Percentiles rank a stretch among this genome's conserved stretches.
These are phyloP conservation scores for Podila epicladia DNA, from an alignment of 192 early-diverging fungal species.

Conservation along the genomic window DNA sequence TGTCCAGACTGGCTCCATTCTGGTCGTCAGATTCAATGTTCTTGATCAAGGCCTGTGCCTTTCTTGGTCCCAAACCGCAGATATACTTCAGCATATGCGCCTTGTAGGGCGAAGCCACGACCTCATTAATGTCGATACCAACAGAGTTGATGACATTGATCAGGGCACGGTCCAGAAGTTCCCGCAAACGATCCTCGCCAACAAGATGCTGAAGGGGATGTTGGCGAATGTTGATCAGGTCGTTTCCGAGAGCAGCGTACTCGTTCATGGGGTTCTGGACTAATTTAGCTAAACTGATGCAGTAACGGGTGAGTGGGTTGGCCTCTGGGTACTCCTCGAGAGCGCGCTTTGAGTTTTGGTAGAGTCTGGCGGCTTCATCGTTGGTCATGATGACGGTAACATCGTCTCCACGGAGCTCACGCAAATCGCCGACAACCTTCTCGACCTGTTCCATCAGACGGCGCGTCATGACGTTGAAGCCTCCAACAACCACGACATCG, in stretches of 20 bases:
- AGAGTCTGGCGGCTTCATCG: constrained; percentile 91
- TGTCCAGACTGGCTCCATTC: constrained; percentile 44
- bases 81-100: constrained; percentile 86
- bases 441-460: constrained; percentile 77
- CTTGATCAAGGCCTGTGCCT: constrained; percentile 81
- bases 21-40: constrained; percentile 62
- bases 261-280: constrained; percentile 85
- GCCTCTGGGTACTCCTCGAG: constrained; percentile 74
- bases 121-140: constrained; percentile 93
- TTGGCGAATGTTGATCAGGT: constrained; percentile 72
- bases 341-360: constrained; percentile 81
- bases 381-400: constrained; percentile 76
- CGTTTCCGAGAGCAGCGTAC: constrained; percentile 79
- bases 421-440: constrained; percentile 62
- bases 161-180: constrained; percentile 83
- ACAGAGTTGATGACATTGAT: constrained; percentile 85
- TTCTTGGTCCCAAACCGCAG: constrained; percentile 92
- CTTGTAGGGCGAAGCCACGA: constrained; percentile 71
- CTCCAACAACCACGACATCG: constrained; percentile 85
- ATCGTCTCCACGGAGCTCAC: constrained; percentile 56
- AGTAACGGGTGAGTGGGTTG: constrained; percentile 83
- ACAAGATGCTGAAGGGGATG: constrained; percentile 82
- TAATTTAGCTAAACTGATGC: constrained; percentile 83
- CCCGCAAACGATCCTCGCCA: constrained; percentile 67
- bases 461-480: constrained; percentile 79